Base-by-base conservation (phyloP, 2,329 filamentous ascomycete genomes). In the Cercospora canescens region DNA sequence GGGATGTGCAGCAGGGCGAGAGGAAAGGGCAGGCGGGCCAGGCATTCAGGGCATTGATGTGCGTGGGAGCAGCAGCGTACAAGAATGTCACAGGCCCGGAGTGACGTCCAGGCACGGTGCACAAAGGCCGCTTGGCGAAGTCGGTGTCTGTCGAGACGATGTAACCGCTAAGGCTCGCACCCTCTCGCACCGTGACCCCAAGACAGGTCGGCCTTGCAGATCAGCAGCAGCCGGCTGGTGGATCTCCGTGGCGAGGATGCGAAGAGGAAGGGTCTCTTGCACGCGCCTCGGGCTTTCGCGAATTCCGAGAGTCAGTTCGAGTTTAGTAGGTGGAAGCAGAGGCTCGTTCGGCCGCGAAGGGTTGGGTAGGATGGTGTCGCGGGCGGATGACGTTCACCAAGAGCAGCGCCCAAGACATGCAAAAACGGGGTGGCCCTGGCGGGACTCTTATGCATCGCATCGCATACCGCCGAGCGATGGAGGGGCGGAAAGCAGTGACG, bases 61-160 rank as follows among this genome's bases (percentile, higher is more conserved):
- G 24, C 21, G 57, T 39, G 24, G 57, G 39, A 50, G 35, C 57
- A 30, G 48, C 12, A 52, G 45, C 32, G 34, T 37, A 34, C 59
- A 61, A 61, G 59, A 61, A 55, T 62, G 32, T 61, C 41, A 24
- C 34, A 4, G 60, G 52, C 30, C 37, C 60, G 48, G 60, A 62
- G 60, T 62, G 60, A 62, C 60, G 60, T 62, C 57, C 57, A 39
- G 26, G 21, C 34, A 50, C 26, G n/a, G n/a, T n/a, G 52, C 52
- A 56, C 30, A 18, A 56, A 52, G n/a, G 45, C 21, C 30, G 18
- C 32, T 41, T 41, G 60, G 60, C 48, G 39, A 32, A 54, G 59
- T 62, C 48, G 59, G 50, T 62, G 48, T 56, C 56, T 62, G 59
- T 35, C 45, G n/a, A 52, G 18, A 54, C 59, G 59, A 62, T 62